A percentile compares a stretch with the other conserved stretches of the same genome.
phyloP scores from a whole-genome alignment of 352 stramenopile species.

The Lagenidium giganteum region DNA sequence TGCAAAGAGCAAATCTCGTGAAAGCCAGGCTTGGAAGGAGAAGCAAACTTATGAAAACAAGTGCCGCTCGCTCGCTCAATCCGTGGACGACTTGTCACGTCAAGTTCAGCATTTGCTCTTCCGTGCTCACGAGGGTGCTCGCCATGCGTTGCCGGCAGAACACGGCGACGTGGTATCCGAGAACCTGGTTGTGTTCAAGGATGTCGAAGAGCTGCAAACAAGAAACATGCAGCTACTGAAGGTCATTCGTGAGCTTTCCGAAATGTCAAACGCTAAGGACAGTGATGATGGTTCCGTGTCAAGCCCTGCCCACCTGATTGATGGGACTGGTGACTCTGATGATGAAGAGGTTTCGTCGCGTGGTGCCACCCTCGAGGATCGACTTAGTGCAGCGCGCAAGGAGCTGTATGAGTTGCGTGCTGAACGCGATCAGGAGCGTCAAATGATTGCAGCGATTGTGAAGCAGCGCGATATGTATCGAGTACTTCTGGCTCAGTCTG shows the following conservation, averaged over 20 bases:
- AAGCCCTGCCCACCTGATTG: slow-evolving; percentile 33
- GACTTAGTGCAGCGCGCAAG: slow-evolving; percentile 43
- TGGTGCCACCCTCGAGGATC: slow-evolving; percentile 31
- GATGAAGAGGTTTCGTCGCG: slow-evolving; percentile 30
- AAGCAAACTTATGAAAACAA: slow-evolving; percentile 55
- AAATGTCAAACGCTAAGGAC: slow-evolving; percentile 22
- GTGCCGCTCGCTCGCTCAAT: slow-evolving; percentile 56
- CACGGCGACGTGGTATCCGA: slow-evolving; percentile 30
- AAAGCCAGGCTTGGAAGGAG: slow-evolving; percentile 51
- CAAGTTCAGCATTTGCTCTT: slow-evolving; percentile 87
- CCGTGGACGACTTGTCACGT: slow-evolving; percentile 82
- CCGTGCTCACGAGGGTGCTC: slow-evolving; percentile 59
- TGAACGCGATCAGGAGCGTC: slow-evolving; percentile 60
- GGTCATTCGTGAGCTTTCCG: slow-evolving; percentile 57
- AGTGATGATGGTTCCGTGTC: slow-evolving; percentile 4
- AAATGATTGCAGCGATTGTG: slow-evolving; percentile 91
- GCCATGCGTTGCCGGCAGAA: slow-evolving; percentile 12
- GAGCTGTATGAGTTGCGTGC: slow-evolving; percentile 67
- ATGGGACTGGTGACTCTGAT: slow-evolving; percentile 48
- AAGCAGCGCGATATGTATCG: slow-evolving; percentile 95
- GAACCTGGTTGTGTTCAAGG: slow-evolving; percentile 78
- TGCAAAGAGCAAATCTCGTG: slow-evolving; percentile 63
- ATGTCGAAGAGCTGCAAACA: slow-evolving; percentile 82
- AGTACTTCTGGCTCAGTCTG: slow-evolving; percentile 82
- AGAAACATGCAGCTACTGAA: slow-evolving; percentile 87